Base-by-base conservation (phyloP, 345 rosid species). In the Trapa incisa region DNA sequence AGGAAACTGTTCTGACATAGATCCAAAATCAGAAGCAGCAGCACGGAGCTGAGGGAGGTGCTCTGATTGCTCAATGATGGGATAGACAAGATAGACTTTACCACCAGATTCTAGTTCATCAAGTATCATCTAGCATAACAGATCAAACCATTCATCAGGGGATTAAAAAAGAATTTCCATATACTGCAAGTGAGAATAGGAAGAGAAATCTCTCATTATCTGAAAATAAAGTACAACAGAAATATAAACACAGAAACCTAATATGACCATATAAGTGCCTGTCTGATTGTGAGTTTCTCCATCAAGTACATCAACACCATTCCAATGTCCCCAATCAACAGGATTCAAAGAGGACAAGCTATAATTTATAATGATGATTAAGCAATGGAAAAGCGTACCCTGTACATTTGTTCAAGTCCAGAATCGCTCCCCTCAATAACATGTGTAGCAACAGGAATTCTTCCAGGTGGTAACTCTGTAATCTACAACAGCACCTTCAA, bases 21-120 rank as follows among this genome's bases (percentile, higher is more conserved):
- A 61, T 77, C 82, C 89, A 47, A 90, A 77, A 57, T 88, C 98
- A 9, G 91, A 84, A 70, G 96, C 68, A 73, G 95, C 96, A 72
- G 97, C 98, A 71, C 85, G 92, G 68, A 93, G 96, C 80, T 86
- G 96, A 63, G 98, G 99, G 67, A 94, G 81, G 75, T 90, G 95
- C 80, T 91, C 95, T 37, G 98, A 90, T 69, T 87, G 97, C 58
- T 90, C 90, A 68, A 93, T 90, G 35, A 89, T 84, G 67, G 94
- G 94, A 75, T 89, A 92, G 65, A 92, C 98, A 57, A 92, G 76
- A 76, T 89, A 92, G 65, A 87, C 83, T 80, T 80, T 87, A 63
- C 99, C 99, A 65, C 89, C 96, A 47, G 75, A 73, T 77, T 86
- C 71, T 65, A 94, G 67, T 74, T 94, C 99, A 48, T 84, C 81